These are phyloP conservation scores for Elongisporangium undulatum DNA, from an alignment of 352 stramenopile genomes.

Conservation along the genomic window DNA sequence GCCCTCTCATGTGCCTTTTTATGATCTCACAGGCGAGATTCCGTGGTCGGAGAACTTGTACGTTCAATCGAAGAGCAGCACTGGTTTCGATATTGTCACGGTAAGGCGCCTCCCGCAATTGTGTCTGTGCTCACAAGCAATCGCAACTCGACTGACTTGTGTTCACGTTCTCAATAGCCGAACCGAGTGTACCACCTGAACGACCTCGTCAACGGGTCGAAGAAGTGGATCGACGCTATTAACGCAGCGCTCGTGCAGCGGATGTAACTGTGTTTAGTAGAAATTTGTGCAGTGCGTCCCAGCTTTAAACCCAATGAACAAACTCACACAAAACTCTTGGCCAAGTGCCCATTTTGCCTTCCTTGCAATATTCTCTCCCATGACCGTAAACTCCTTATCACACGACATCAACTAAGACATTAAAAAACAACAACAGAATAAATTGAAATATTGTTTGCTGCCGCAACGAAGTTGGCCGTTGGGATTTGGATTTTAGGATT, in stretches of 20 bases:
- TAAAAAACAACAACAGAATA: background rate
- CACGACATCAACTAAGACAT: no score
- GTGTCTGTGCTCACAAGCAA: background rate
- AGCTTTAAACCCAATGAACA: background rate
- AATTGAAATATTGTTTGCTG: background rate
- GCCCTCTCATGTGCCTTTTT: background rate
- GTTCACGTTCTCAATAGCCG: slow-evolving; percentile 27
- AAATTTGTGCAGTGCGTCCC: slow-evolving; percentile 19
- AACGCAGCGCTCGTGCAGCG: slow-evolving; percentile 74
- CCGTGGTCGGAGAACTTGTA: slow-evolving; percentile 84
- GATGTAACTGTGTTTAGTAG: slow-evolving; percentile 45
- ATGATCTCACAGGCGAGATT: slow-evolving; percentile 45
- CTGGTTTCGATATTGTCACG: slow-evolving; percentile 84
- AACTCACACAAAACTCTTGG: background rate
- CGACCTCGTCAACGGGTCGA: slow-evolving; percentile 84
- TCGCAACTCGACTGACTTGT: background rate
- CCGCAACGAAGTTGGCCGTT: background rate
- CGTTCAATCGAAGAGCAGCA: slow-evolving; percentile 81
- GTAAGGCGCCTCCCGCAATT: slow-evolving; percentile 17
- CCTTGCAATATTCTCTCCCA: no score
- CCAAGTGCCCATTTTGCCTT: no score
- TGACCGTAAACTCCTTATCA: no score
- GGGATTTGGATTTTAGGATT: background rate
- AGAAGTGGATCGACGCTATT: slow-evolving; percentile 89
- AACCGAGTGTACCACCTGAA: slow-evolving; percentile 88